These are phyloP conservation scores for Cercospora zeae-maydis DNA, from an alignment of 2,329 filamentous ascomycete genomes.

Conservation along the genomic window DNA sequence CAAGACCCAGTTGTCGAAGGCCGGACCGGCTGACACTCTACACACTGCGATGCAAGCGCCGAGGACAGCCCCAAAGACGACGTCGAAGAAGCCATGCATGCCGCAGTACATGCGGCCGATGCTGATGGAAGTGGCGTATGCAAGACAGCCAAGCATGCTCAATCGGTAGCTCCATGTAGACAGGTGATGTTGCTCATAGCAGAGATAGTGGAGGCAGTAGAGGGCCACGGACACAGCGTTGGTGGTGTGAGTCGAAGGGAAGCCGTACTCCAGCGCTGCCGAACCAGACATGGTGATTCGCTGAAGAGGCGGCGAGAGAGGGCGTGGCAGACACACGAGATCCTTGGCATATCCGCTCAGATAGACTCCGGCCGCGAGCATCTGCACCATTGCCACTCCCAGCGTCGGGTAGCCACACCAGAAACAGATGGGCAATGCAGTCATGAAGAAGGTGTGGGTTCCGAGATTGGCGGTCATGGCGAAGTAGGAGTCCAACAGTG, in stretches of 20 bases:
- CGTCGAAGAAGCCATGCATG: conserved; percentile 97
- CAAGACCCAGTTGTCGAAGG: conserved; percentile 69
- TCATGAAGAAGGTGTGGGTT: conserved; percentile 98
- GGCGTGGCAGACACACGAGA: conserved; percentile 84
- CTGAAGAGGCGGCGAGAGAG: conserved; percentile 84
- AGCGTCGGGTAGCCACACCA: conserved; percentile 88
- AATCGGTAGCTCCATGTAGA: conserved; percentile 43
- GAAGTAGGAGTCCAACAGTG: conserved; percentile 90
- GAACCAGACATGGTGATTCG: conserved; percentile 98
- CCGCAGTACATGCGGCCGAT: conserved; percentile 92
- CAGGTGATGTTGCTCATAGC: conserved; percentile 61
- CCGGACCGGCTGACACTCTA: conserved; percentile 54
- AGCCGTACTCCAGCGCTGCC: conserved; percentile 91
- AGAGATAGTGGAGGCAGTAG: conserved; percentile 71
- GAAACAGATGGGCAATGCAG: conserved; percentile 88
- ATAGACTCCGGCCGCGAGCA: conserved; percentile 65
- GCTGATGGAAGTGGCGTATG: conserved; percentile 85
- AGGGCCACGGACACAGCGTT: conserved; percentile 94
- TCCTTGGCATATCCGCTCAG: conserved; percentile 89
- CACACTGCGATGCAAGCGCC: conserved; percentile 62
- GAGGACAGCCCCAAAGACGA: conserved; percentile 72
- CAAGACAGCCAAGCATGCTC: conserved; percentile 60
- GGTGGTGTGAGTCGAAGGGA: conserved; percentile 93
- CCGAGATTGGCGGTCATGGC: conserved; percentile 93
- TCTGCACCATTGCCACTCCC: conserved; percentile 65